Evolutionary conservation across 352 stramenopile species (phyloP).

Genomic region (Nothophytophthora sp.): DNA sequence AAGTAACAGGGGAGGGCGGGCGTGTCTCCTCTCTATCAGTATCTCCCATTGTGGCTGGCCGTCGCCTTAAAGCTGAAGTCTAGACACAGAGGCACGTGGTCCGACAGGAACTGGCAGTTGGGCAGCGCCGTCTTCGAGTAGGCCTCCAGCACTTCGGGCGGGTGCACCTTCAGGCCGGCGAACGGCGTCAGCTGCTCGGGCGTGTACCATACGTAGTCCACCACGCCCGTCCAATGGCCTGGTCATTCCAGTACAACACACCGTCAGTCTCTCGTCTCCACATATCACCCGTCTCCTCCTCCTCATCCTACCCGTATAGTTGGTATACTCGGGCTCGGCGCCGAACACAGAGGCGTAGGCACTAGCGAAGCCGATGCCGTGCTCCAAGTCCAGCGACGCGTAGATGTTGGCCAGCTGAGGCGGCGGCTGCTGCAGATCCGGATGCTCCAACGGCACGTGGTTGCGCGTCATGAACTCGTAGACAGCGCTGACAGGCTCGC

Average conservation of each 20-base stretch:
- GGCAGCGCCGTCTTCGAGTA: slow-evolving; percentile 93
- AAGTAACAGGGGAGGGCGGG: no score
- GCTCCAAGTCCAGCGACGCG: slow-evolving; percentile 83
- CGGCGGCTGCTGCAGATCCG: slow-evolving; percentile 87
- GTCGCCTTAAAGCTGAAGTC: slow-evolving; percentile 86
- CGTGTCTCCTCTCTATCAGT: slow-evolving; percentile 61
- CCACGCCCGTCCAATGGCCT: slow-evolving; percentile 94
- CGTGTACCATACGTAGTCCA: slow-evolving; percentile 99
- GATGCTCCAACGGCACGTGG: slow-evolving; percentile 86
- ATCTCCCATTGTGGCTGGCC: slow-evolving; percentile 42
- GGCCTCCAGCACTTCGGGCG: slow-evolving; percentile 86
- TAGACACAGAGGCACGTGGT: slow-evolving; percentile 95
- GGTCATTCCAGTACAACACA: slow-evolving; percentile 4
- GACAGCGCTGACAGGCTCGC: slow-evolving; percentile 94
- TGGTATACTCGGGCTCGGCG: slow-evolving; percentile 97
- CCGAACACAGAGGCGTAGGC: slow-evolving; percentile 96
- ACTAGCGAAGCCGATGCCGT: slow-evolving; percentile 93
- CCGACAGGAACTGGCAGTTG: slow-evolving; percentile 95
- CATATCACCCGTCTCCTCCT: not conserved
- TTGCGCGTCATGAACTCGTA: slow-evolving; percentile 96
- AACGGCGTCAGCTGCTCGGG: slow-evolving; percentile 92
- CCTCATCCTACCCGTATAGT: slow-evolving; percentile 91
- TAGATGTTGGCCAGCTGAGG: slow-evolving; percentile 76
- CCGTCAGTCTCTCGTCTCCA: not conserved
- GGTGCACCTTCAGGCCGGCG: slow-evolving; percentile 93